phyloP scores from a whole-genome alignment of 768 basidiomycete species.

The Leccinellum albellum region DNA sequence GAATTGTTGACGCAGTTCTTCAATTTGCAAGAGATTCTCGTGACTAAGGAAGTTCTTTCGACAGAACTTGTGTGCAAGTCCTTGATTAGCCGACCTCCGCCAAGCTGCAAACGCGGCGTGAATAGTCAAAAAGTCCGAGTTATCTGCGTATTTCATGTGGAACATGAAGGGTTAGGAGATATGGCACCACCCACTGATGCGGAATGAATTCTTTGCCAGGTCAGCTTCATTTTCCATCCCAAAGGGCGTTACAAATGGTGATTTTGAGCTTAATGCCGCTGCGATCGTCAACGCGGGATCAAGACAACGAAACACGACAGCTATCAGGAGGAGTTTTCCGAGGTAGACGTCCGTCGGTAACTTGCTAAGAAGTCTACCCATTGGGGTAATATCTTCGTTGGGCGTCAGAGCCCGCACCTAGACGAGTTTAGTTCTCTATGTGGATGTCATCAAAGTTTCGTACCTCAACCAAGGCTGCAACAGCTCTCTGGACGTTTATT shows the following conservation, averaged over 20 bases:
- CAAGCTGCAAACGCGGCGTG: constrained; percentile 88
- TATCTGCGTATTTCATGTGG: constrained; percentile 47
- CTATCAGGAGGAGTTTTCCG: constrained; percentile 86
- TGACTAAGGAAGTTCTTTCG: constrained; percentile 77
- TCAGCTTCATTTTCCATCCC: constrained; percentile 87
- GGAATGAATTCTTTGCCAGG: constrained; percentile 76
- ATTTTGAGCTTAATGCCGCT: constrained; percentile 88
- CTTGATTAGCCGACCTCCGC: constrained; percentile 65
- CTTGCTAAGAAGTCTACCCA: constrained; percentile 87
- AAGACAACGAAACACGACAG: constrained; percentile 81
- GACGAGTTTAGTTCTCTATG: neutral
- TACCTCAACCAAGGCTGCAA: constrained; percentile 89
- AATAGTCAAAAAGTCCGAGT: constrained; percentile 92
- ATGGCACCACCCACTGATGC: constrained; percentile 49
- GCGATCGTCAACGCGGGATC: constrained; percentile 97
- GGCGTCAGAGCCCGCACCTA: constrained; percentile 84
- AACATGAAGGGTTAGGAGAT: neutral
- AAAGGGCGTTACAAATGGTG: constrained; percentile 86
- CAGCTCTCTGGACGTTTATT: constrained; percentile 85
- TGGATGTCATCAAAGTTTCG: neutral
- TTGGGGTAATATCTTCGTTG: constrained; percentile 88
- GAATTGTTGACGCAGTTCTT: constrained; percentile 91
- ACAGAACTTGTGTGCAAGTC: constrained; percentile 71
- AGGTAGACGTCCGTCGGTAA: constrained; percentile 95
- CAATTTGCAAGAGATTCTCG: constrained; percentile 94